phyloP scores from a whole-genome alignment of 2,329 filamentous ascomycete species.

The Verticillium tricorpus region DNA sequence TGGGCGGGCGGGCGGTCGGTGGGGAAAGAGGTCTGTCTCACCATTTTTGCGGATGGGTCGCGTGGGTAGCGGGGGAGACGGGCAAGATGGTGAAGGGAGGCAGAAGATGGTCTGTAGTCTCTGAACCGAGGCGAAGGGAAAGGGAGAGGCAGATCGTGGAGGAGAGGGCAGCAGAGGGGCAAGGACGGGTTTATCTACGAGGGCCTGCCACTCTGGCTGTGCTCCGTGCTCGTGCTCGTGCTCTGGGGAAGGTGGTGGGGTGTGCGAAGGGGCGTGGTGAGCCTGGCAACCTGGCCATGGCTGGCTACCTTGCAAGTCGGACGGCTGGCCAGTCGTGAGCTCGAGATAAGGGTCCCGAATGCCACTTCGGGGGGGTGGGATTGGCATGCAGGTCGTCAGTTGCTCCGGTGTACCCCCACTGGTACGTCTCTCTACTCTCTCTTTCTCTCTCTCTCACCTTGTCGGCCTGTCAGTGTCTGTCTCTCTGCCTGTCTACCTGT shows the following conservation, averaged over 20 bases:
- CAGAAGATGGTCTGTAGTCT: neutral
- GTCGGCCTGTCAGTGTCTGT: too few species aligned
- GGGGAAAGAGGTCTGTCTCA: neutral
- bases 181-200: neutral
- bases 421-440: neutral
- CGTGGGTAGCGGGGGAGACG: neutral
- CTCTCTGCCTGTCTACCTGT: neutral
- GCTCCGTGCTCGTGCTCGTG: neutral
- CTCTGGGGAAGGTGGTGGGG: neutral
- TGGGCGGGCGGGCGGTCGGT: too few species aligned
- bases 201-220: neutral
- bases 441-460: neutral
- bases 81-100: neutral
- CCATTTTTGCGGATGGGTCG: neutral
- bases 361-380: neutral
- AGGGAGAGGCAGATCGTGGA: neutral
- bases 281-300: neutral
- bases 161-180: neutral
- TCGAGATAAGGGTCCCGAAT: neutral
- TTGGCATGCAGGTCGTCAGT: neutral
- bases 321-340: neutral
- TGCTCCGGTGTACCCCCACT: neutral
- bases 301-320: neutral
- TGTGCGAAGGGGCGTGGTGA: neutral
- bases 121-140: neutral